Evolutionary conservation across 805 yeast genomes (phyloP).

Genomic region (Cyberlindnera maritima): DNA sequence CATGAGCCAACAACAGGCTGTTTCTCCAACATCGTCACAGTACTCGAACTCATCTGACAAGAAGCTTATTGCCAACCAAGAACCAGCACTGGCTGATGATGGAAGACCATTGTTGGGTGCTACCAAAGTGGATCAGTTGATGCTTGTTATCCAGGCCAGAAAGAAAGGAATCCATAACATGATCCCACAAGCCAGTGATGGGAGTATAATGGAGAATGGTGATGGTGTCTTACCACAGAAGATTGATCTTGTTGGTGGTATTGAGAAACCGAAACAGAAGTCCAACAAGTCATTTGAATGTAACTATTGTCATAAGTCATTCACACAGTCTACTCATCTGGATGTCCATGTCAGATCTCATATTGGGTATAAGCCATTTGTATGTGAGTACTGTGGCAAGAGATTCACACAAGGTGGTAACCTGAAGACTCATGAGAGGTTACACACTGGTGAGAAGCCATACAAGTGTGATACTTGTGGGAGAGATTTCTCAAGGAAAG

Average conservation of each 20-base stretch:
- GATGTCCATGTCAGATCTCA: conserved; percentile 89
- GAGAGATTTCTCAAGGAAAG: conserved; percentile 81
- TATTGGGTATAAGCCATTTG: conserved; percentile 82
- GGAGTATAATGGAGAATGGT: conserved; percentile 56
- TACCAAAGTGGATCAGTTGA: conserved; percentile 85
- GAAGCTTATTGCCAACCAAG: conserved; percentile 43
- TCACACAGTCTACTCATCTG: conserved; percentile 86
- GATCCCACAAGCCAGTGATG: conserved; percentile 65
- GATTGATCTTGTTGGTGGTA: conserved; percentile 73
- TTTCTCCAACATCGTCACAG: conserved; percentile 12
- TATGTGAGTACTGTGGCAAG: conserved; percentile 75
- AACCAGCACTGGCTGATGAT: conserved; percentile 50
- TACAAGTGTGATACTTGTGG: conserved; percentile 76
- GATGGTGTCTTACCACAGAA: conserved; percentile 54
- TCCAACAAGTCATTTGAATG: conserved; percentile 62
- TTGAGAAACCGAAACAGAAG: conserved; percentile 55
- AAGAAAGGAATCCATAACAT: conserved; percentile 69
- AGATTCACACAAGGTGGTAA: conserved; percentile 90
- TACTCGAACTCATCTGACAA: conserved; percentile 16
- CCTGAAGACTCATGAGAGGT: conserved; percentile 75
- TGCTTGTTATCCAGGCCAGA: conserved; percentile 88
- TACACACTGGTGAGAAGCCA: conserved; percentile 93
- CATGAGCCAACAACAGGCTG: conserved; percentile 1
- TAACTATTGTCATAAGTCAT: conserved; percentile 72
- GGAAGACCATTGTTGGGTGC: conserved; percentile 76